Evolutionary conservation across 768 basidiomycete genomes (phyloP).

Genomic region (Russula sp.): DNA sequence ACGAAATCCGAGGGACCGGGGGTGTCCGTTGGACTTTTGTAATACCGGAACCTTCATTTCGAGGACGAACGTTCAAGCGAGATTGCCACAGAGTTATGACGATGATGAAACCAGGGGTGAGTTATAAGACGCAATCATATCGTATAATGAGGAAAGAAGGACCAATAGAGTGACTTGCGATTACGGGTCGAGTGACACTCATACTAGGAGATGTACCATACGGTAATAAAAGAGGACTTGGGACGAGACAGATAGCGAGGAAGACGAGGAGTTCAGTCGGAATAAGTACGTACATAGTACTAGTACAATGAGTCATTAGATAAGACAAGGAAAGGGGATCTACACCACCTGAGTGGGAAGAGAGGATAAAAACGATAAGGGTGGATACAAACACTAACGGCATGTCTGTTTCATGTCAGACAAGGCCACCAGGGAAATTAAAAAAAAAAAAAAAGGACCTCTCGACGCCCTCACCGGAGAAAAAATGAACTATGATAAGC

Average conservation of each 20-base stretch:
- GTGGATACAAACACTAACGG: background rate
- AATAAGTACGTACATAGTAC: background rate
- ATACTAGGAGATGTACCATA: background rate
- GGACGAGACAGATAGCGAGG: conserved; percentile 6
- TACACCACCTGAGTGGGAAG: no score
- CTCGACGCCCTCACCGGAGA: background rate
- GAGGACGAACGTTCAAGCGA: background rate
- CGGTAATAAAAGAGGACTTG: background rate
- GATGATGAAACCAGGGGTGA: background rate
- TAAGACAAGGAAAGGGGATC: background rate
- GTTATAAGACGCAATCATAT: background rate
- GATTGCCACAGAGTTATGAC: background rate
- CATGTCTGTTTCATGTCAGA: background rate
- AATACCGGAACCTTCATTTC: background rate
- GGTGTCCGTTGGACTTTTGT: background rate
- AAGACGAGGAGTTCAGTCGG: background rate
- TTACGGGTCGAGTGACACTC: background rate
- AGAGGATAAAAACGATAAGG: background rate
- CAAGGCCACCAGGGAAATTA: background rate
- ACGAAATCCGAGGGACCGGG: conserved; percentile 2
- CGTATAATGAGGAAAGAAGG: background rate
- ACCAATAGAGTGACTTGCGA: background rate
- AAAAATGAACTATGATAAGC: conserved; percentile 11
- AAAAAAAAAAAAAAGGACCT: background rate
- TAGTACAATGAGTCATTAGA: conserved; percentile 5